These are phyloP conservation scores for Penicillium turbatum DNA, from an alignment of 495 filamentous ascomycete genomes.

Conservation along the genomic window DNA sequence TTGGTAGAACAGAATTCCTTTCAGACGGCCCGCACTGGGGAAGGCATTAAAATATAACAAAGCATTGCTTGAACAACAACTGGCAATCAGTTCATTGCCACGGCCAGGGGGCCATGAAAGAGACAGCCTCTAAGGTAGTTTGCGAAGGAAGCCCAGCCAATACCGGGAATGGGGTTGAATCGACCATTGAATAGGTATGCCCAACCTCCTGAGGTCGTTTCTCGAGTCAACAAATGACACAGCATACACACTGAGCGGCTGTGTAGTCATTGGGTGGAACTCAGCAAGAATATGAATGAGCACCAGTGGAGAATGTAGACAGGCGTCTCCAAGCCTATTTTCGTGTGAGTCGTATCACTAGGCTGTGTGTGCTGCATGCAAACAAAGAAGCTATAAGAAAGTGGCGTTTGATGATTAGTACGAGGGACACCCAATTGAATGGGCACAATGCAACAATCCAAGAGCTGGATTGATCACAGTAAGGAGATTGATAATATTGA, in stretches of 20 bases:
- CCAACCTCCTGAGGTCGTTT: background rate
- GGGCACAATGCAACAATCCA: background rate
- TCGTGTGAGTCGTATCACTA: constrained; percentile 3
- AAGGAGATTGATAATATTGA: background rate
- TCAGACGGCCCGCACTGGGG: background rate
- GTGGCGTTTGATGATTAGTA: background rate
- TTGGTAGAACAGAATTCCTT: background rate
- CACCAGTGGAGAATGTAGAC: background rate
- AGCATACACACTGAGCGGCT: background rate
- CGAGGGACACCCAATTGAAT: background rate
- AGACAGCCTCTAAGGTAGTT: background rate
- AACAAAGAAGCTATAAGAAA: constrained; percentile 4
- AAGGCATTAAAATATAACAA: background rate
- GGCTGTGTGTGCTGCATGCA: background rate
- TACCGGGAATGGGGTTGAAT: background rate
- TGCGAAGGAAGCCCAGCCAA: constrained; percentile 1
- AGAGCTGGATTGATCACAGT: background rate
- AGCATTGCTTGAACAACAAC: background rate
- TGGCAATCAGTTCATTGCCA: background rate
- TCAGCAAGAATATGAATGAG: background rate
- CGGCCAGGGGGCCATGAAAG: background rate
- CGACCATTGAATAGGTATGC: background rate
- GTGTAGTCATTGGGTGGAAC: background rate
- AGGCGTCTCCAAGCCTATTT: background rate
- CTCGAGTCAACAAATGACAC: background rate